Evolutionary conservation across 1,284 basidiomycete genomes (phyloP).

Genomic region (Puccinia novopanici): DNA sequence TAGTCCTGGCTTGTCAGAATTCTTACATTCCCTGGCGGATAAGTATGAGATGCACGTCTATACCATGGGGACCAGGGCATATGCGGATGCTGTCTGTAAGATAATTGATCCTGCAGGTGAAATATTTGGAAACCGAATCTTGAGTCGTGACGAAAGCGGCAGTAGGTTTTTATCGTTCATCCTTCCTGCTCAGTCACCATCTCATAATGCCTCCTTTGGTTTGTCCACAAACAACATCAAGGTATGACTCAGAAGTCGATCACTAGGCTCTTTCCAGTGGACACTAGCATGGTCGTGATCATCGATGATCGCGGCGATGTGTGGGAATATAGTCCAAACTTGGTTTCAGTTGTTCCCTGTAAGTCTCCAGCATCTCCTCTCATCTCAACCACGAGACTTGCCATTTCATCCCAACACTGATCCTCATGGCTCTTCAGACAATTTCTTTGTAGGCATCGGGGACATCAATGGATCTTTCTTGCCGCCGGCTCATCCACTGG

Average conservation of each 20-base stretch:
- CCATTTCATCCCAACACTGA: background rate
- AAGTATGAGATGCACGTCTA: constrained; percentile 99
- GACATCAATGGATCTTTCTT: constrained; percentile 95
- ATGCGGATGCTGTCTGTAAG: constrained; percentile 90
- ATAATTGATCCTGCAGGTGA: constrained; percentile 85
- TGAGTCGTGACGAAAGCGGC: constrained; percentile 92
- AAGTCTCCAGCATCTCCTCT: constrained; percentile 58
- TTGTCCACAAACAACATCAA: constrained; percentile 53
- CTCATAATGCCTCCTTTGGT: background rate
- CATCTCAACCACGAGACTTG: background rate
- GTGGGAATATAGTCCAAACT: constrained; percentile 89
- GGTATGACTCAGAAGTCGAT: constrained; percentile 88
- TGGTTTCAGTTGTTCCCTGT: constrained; percentile 96
- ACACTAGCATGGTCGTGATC: constrained; percentile 97
- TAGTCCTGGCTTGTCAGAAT: constrained; percentile 82
- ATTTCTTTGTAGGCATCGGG: constrained; percentile 97
- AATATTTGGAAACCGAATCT: constrained; percentile 81
- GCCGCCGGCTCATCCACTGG: constrained; percentile 60
- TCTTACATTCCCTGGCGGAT: constrained; percentile 71
- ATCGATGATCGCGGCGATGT: constrained; percentile 98
- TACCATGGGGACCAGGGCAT: constrained; percentile 97
- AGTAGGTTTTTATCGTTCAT: constrained; percentile 65
- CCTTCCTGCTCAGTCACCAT: constrained; percentile 51
- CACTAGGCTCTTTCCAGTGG: constrained; percentile 86
- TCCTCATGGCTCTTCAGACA: constrained; percentile 65